Base-by-base conservation (phyloP, 768 basidiomycete genomes). In the Trametes cubensis region DNA sequence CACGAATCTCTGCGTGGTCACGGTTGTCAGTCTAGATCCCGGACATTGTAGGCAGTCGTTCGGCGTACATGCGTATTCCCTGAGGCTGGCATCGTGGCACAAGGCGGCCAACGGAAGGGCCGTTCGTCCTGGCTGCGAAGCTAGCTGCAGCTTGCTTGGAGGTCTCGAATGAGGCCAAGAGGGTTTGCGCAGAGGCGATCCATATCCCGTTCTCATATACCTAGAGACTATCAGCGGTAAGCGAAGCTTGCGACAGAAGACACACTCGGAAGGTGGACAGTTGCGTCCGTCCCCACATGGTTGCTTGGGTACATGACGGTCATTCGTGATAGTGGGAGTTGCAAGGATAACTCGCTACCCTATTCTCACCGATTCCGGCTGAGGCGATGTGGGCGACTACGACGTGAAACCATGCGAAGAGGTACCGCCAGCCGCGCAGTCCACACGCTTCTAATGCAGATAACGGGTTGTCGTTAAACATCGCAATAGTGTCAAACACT, bases 341-440 rank as follows among this genome's bases (percentile, higher is more conserved):
- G 26, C 20, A 23, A 28, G 25, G 51, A 28, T 26, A 38, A 46
- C 34, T 40, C 53, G 55, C 61, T n/a, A 30, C 34, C 23, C 46
- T 30, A 41, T 41, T 44, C 39, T 20, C 46, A 40, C 62, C 62
- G 61, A 34, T 34, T 34, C 34, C 34, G 34, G 10, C 34, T 34
- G 10, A 34, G 62, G 62, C 62, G 26, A 59, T 63, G 62, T 59
- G 58, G 18, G 53, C 57, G 58, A 54, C 47, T 58, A 59, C 62
- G 20, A 34, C 17, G 14, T 25, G 51, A 11, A 38, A 63, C 45
- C 62, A 63, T 46, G 58, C 62, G 50, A 54, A 44, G 21, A 39
- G 40, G 49, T 39, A 45, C 39, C 41, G 44, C 46, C 51, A 47
- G 38, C 40, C 6, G 14, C 53, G 47, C 47, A 63, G 50, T n/a